Evolutionary conservation across 495 filamentous ascomycete species (phyloP).

Genomic region (Pyrenula massariospora): DNA sequence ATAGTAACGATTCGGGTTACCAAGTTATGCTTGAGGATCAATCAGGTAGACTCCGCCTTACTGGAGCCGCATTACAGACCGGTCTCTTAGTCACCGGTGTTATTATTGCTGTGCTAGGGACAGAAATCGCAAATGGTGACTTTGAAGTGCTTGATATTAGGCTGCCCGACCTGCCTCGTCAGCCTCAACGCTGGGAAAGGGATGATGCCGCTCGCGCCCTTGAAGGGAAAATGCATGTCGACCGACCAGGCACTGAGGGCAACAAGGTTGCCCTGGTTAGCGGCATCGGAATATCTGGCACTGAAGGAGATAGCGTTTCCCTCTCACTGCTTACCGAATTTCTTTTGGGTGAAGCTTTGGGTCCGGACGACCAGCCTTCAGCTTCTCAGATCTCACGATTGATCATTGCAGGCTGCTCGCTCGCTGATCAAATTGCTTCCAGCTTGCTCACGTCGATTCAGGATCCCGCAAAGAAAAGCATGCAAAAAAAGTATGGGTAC

Average conservation of each 20-base stretch:
- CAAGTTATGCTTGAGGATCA: constrained; percentile 90
- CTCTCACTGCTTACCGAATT: constrained; percentile 76
- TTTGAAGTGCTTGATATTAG: constrained; percentile 87
- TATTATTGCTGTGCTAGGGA: constrained; percentile 82
- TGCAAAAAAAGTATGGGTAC: constrained; percentile 83
- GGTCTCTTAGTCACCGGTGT: constrained; percentile 79
- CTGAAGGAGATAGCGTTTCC: constrained; percentile 55
- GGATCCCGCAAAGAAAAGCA: constrained; percentile 28
- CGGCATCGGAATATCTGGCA: constrained; percentile 71
- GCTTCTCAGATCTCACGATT: constrained; percentile 67
- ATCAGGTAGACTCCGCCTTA: constrained; percentile 77
- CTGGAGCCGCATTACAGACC: constrained; percentile 50
- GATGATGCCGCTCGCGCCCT: constrained; percentile 27
- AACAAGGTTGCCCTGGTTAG: constrained; percentile 81
- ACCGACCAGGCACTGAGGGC: constrained; percentile 11
- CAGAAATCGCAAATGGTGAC: constrained; percentile 81
- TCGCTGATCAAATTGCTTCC: constrained; percentile 42
- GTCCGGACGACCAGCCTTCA: constrained; percentile 30
- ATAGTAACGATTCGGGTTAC: constrained; percentile 34
- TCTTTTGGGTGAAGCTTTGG: constrained; percentile 71
- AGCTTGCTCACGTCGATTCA: constrained; percentile 17
- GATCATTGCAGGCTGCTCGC: constrained; percentile 85
- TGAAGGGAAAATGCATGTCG: constrained; percentile 31
- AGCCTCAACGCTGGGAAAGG: constrained; percentile 65
- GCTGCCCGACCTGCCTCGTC: constrained; percentile 72